Conservation (phyloP, 225 moss, liverwort and hornwort genomes). For the Sphagnum contortum region DNA sequence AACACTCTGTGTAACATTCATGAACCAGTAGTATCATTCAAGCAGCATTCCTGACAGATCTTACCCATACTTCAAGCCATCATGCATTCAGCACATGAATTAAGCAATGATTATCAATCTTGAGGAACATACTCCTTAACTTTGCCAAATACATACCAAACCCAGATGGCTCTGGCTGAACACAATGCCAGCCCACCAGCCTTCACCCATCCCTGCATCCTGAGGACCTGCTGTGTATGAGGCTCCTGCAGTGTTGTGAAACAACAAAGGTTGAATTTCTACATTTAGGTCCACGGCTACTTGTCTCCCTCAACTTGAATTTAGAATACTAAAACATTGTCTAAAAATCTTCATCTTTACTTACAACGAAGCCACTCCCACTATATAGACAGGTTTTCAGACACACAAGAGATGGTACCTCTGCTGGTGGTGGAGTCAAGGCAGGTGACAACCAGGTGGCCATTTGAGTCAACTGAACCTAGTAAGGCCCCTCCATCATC, state of each 20-base stretch:
- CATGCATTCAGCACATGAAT: no score
- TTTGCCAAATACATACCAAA: slow-evolving; percentile 32
- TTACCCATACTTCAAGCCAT: no score
- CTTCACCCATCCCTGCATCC: slow-evolving; percentile 72
- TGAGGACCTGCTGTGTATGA: slow-evolving; percentile 69
- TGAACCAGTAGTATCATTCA: no score
- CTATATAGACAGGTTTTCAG: no score
- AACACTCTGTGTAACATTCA: no score
- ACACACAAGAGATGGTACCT: no score
- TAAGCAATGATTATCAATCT: no score
- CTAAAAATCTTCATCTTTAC: no score
- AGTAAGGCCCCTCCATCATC: slow-evolving; percentile 52
- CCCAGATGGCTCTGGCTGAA: slow-evolving; percentile 59
- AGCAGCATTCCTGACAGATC: no score
- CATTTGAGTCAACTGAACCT: slow-evolving; percentile 74
- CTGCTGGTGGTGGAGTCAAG: slow-evolving; percentile 28
- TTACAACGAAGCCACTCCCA: no score
- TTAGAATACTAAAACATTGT: slow-evolving; percentile 3
- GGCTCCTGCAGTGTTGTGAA: slow-evolving; percentile 25
- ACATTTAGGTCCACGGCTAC: no score
- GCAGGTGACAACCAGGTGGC: slow-evolving; percentile 59
- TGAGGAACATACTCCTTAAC: no score
- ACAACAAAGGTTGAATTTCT: neutral
- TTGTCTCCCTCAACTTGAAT: neutral
- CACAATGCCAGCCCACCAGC: slow-evolving; percentile 82